Evolutionary conservation across 495 filamentous ascomycete genomes (phyloP), one percentile per base, ranked within the genome.

Genomic region (Trichoderma orchidacearum): DNA sequence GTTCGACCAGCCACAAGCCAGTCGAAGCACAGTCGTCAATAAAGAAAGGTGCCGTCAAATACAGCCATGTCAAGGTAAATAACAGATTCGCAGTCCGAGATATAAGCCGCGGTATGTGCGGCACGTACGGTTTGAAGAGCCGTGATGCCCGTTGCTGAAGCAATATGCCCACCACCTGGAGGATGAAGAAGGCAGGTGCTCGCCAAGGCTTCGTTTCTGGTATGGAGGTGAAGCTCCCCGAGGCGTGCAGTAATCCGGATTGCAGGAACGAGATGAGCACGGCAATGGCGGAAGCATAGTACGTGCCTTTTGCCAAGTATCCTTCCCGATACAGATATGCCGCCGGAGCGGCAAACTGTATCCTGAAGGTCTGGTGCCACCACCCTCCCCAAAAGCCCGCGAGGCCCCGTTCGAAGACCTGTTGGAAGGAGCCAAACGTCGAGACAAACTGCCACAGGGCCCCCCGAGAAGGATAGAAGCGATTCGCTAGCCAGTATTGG

Each of bases 291-390:
- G 48, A n/a, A 34, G 68, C 28, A 21, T 25, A 53, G 12, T 7
- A 18, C 9, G 56, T 60, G 0, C 64, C 53, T 9, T 61, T 50
- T 0, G 17, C 25, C 3, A 63, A 48, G 29, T 72, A 73, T 1
- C 75, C 64, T 4, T 69, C 23, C 0, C 71, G 64, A 5, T 81
- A 55, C 23, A 86, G 59, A 62, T 70, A 84, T 7, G 67, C 64
- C 0, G 75, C 67, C 0, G 84, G 79, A 1, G 78, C 75, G 5
- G 78, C 68, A 64, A 95, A 92, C 0, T 75, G 85, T 32, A 80
- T 75, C 3, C 88, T 82, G 70, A 95, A 93, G 1, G 84, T 78
- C 66, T 95, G 90, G 67, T 95, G 90, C 90, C 90, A 95, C 84
- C 85, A 94, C 15, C 72, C 76, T 38, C 85, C 80, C 90, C 90